phyloP scores from a whole-genome alignment of 108 stramenopile species.

The Discostella stelligeroides region DNA sequence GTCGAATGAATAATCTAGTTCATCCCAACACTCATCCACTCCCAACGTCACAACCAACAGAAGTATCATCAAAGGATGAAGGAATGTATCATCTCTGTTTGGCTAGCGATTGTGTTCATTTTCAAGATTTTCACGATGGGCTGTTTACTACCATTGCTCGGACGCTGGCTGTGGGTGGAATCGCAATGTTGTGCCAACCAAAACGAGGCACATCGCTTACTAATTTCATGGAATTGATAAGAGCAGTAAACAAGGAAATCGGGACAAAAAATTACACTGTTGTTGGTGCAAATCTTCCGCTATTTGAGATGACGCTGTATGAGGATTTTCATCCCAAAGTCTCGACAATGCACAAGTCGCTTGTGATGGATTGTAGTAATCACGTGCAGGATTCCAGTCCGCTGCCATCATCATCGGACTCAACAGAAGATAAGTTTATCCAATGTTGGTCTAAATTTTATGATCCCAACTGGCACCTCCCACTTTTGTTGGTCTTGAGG shows the following conservation, averaged over 20 bases:
- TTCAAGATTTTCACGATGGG: constrained; percentile 79
- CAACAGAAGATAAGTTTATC: background rate
- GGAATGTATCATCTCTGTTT: constrained; percentile 45
- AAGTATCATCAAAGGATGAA: background rate
- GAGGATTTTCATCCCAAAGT: constrained; percentile 44
- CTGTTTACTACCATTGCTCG: constrained; percentile 60
- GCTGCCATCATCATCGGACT: background rate
- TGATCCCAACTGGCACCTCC: constrained; percentile 65
- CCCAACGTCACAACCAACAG: background rate
- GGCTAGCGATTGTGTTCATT: constrained; percentile 81
- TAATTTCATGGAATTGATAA: constrained; percentile 57
- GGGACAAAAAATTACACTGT: background rate
- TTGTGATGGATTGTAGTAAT: background rate
- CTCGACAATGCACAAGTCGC: constrained; percentile 25
- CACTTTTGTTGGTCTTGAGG: constrained; percentile 54
- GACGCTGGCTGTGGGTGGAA: constrained; percentile 59
- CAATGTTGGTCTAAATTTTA: constrained; percentile 23
- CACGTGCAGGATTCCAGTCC: background rate
- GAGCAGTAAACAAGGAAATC: constrained; percentile 19
- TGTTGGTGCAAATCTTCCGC: constrained; percentile 17
- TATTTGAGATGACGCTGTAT: constrained; percentile 39
- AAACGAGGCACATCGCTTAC: constrained; percentile 62
- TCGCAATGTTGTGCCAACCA: constrained; percentile 76
- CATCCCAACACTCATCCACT: background rate
- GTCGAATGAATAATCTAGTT: constrained; percentile 8